Evolutionary conservation across 2,329 filamentous ascomycete species (phyloP).

Genomic region (Diaporthe helianthi): DNA sequence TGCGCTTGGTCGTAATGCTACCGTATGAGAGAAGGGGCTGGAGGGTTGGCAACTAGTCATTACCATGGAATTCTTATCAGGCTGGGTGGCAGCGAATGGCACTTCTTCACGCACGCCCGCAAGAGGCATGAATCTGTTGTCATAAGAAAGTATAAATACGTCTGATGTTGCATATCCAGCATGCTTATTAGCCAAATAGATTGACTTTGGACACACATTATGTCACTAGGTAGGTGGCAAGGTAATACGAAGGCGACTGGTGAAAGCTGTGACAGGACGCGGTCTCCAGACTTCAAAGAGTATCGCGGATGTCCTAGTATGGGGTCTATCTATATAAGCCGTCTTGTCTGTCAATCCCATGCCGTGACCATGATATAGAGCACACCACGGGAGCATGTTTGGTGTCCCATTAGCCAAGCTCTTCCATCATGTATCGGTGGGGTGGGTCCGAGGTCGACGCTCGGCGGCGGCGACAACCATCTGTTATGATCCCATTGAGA

Average conservation of each 20-base stretch:
- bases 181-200: neutral
- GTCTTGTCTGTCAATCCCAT: neutral
- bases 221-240: neutral
- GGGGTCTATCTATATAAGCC: neutral
- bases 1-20: neutral
- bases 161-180: neutral
- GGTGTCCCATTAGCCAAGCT: no score
- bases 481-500: neutral
- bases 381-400: neutral
- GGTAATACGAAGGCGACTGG: neutral
- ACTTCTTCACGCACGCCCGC: neutral
- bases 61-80: neutral
- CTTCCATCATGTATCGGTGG: neutral
- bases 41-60: neutral
- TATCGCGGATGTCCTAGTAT: neutral
- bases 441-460: neutral
- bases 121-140: neutral
- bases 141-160: neutral
- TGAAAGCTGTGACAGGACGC: neutral
- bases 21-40: neutral
- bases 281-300: neutral
- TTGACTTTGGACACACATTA: neutral
- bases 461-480: neutral
- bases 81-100: no score
- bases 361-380: neutral